Percentiles rank a stretch among this genome's conserved stretches.
phyloP scores from a whole-genome alignment of 129 eudicot species.

The Lactuca sativa region DNA sequence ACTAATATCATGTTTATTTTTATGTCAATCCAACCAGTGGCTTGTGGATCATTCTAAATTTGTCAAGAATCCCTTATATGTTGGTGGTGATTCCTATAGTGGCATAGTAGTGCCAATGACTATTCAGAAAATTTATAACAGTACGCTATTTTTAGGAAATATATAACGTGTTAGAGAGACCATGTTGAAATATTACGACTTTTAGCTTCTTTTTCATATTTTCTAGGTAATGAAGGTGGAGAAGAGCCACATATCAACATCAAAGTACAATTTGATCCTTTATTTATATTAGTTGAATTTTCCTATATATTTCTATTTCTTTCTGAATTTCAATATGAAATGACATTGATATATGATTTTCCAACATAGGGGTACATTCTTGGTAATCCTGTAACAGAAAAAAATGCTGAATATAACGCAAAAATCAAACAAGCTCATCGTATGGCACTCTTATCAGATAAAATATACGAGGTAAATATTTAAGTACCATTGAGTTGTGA shows the following conservation, averaged over 20 bases:
- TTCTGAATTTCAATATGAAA: background rate
- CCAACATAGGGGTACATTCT: conserved; percentile 25
- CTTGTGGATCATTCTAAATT: conserved; percentile 27
- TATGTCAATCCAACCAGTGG: conserved; percentile 15
- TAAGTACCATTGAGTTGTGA: background rate
- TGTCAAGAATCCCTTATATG: conserved; percentile 19
- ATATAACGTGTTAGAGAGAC: background rate
- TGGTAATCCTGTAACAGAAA: conserved; percentile 27
- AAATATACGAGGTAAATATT: conserved; percentile 26
- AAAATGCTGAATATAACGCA: conserved; percentile 4
- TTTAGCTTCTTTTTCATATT: background rate
- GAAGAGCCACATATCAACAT: background rate
- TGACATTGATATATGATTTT: background rate
- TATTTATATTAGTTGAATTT: background rate
- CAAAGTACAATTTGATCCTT: conserved; percentile 12
- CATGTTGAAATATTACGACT: background rate
- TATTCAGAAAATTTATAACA: conserved; percentile 5
- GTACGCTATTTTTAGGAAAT: background rate
- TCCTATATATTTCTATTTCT: background rate
- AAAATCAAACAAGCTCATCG: conserved; percentile 19
- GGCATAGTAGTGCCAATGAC: conserved; percentile 17
- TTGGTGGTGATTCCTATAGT: conserved; percentile 26
- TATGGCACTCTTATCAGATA: conserved; percentile 28
- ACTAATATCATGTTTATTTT: background rate
- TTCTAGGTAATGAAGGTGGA: conserved; percentile 21